Conservation (phyloP, 2,329 filamentous ascomycete species). For the Raffaelea albimanens region DNA sequence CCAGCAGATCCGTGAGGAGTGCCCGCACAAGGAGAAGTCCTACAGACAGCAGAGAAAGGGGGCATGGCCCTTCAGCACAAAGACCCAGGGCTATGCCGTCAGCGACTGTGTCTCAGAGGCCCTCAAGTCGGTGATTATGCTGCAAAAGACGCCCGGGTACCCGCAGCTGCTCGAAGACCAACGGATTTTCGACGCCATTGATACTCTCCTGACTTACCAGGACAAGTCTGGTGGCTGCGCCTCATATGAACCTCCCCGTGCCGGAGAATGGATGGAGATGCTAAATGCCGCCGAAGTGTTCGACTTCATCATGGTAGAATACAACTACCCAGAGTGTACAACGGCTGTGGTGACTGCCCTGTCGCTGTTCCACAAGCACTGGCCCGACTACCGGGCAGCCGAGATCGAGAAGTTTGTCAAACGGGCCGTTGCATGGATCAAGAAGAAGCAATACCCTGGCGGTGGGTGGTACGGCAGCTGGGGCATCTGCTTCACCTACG, state of each 20-base stretch:
- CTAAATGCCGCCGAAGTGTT: constrained; percentile 97
- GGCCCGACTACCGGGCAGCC: constrained; percentile 65
- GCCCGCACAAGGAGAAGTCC: constrained; percentile 64
- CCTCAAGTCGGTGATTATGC: constrained; percentile 69
- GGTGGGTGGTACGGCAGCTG: constrained; percentile 98
- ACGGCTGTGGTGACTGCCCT: constrained; percentile 87
- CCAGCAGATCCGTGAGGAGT: constrained; percentile 84
- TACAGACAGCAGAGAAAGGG: constrained; percentile 90
- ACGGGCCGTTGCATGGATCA: constrained; percentile 74
- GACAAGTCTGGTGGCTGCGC: constrained; percentile 79
- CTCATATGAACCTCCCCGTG: constrained; percentile 80
- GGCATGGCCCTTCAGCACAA: constrained; percentile 92
- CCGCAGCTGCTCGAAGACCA: constrained; percentile 64
- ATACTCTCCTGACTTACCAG: constrained; percentile 86
- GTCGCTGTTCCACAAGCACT: constrained; percentile 69
- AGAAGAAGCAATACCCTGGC: constrained; percentile 63
- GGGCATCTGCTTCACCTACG: constrained; percentile 98
- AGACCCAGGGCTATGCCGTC: constrained; percentile 86
- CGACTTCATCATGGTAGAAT: constrained; percentile 95
- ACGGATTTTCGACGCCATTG: constrained; percentile 77
- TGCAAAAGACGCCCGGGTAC: constrained; percentile 72
- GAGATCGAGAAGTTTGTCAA: constrained; percentile 69
- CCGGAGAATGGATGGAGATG: constrained; percentile 67
- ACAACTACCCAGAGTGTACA: constrained; percentile 96
- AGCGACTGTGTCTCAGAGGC: constrained; percentile 92